Evolutionary conservation across 768 basidiomycete genomes (phyloP).

Genomic region (Amylocystis lapponica): DNA sequence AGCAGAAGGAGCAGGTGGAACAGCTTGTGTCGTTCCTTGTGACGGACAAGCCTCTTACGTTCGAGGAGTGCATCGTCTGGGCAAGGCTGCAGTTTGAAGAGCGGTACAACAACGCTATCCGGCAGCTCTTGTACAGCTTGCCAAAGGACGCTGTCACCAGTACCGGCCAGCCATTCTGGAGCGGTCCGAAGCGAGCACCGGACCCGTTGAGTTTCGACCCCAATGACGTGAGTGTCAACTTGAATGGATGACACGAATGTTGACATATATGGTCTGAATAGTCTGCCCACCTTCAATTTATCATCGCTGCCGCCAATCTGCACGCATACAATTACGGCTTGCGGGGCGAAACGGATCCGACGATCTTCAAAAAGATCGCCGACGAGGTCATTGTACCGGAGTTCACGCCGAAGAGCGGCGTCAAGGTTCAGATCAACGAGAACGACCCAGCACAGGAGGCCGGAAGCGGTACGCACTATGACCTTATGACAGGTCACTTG

Average conservation of each 20-base stretch:
- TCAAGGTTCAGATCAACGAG: slow-evolving; percentile 92
- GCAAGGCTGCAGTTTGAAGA: slow-evolving; percentile 93
- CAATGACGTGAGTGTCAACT: slow-evolving; percentile 59
- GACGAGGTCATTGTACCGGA: slow-evolving; percentile 82
- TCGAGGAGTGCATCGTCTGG: slow-evolving; percentile 98
- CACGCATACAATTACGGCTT: slow-evolving; percentile 98
- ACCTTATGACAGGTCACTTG: no score
- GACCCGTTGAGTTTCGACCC: slow-evolving; percentile 85
- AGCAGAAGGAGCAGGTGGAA: slow-evolving; percentile 83
- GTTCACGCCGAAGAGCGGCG: slow-evolving; percentile 88
- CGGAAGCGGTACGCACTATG: slow-evolving; percentile 28
- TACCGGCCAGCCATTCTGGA: slow-evolving; percentile 97
- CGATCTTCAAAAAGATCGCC: slow-evolving; percentile 77
- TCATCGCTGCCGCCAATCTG: slow-evolving; percentile 91
- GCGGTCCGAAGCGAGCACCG: slow-evolving; percentile 95
- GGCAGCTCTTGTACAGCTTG: slow-evolving; percentile 87
- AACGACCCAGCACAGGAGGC: slow-evolving; percentile 72
- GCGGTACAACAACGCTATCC: slow-evolving; percentile 89
- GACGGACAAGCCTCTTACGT: slow-evolving; percentile 87
- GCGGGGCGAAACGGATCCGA: slow-evolving; percentile 78
- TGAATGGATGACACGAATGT: neutral
- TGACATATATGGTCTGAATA: slow-evolving; percentile 25
- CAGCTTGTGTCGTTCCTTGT: slow-evolving; percentile 89
- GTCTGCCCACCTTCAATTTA: slow-evolving; percentile 82
- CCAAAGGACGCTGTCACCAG: slow-evolving; percentile 92